Evolutionary conservation across 495 filamentous ascomycete genomes (phyloP), one percentile per base, ranked within the genome.

Genomic region (Podospora conica): DNA sequence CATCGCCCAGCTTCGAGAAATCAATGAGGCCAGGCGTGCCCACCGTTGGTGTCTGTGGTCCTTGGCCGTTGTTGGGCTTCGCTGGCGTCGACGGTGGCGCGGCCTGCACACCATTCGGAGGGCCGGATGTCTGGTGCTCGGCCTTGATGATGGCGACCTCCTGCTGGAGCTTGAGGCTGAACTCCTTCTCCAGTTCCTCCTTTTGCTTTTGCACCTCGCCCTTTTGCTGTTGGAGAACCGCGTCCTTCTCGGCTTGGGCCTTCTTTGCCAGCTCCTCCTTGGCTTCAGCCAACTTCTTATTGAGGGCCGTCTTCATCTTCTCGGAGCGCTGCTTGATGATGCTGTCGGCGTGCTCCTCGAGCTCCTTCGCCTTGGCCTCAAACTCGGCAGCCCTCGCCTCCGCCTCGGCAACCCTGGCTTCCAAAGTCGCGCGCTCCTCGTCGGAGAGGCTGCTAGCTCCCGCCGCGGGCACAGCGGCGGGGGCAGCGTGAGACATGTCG

Each of bases 221-320:
- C 40, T 48, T 48, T n/a, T 48, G 40, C 15, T 48, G 40, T 2
- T n/a, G 18, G 8, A 48, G 15, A n/a, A 48, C 40, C 15, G 40
- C 40, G 15, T 48, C 40, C 40, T 84, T 83, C 9, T 86, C 79
- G 66, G 85, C 81, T 63, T 83, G 77, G n/a, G 76, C 65, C 40
- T 78, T 74, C 28, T 70, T 79, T 69, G 75, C 70, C 62, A 75
- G 61, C 7, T 70, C 61, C 66, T 85, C 78, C 65, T 84, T 85
- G 9, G 85, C 80, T 65, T 94, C 90, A 5, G 76, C 80, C 7
- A 96, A 79, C 71, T 88, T 91, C 69, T 83, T 87, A 64, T 87
- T 90, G 65, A 91, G 84, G 11, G 83, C 76, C 21, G 82, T 82
- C 74, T 91, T 93, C 83, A 95, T 86, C 71, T 84, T 86, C 9